Conservation (phyloP, 352 stramenopile genomes). For the Globisporangium echinulatum region DNA sequence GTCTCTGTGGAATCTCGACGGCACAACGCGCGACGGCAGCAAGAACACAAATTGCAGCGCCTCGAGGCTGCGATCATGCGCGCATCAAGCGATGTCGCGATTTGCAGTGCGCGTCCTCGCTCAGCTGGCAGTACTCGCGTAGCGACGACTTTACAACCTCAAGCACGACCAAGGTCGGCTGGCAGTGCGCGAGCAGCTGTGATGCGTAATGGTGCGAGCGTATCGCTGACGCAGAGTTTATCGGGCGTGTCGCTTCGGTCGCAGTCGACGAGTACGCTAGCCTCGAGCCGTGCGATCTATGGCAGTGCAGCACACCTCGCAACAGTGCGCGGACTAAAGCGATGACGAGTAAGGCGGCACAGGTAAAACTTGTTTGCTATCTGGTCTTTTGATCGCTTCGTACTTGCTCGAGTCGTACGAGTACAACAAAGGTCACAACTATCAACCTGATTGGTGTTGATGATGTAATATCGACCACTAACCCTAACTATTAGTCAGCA, state of each 20-base stretch:
- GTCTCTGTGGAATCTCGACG: slow-evolving; percentile 8
- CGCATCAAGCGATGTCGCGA: not conserved
- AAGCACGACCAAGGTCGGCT: not conserved
- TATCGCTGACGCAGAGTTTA: slow-evolving; percentile 5
- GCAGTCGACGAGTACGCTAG: not conserved
- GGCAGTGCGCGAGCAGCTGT: not conserved
- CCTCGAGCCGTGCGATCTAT: slow-evolving; percentile 8
- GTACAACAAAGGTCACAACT: too few species aligned
- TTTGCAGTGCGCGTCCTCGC: not conserved
- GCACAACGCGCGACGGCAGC: slow-evolving; percentile 14
- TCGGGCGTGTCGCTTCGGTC: not conserved
- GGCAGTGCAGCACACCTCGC: slow-evolving; percentile 18
- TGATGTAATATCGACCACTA: too few species aligned
- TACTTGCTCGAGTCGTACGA: too few species aligned
- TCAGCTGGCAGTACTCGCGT: slow-evolving; percentile 1
- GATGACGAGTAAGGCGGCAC: slow-evolving; percentile 3
- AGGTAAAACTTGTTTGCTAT: too few species aligned
- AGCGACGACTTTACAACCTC: not conserved
- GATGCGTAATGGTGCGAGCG: not conserved
- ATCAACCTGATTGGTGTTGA: too few species aligned
- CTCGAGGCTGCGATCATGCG: slow-evolving; percentile 28
- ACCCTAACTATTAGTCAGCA: too few species aligned
- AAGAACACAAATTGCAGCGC: slow-evolving; percentile 33
- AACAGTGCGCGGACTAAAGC: slow-evolving; percentile 23
- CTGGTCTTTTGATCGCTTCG: too few species aligned